A percentile compares a stretch with the other conserved stretches of the same genome.
phyloP scores from a whole-genome alignment of 805 yeast genomes.

The Kodamaea neixiangensis region DNA sequence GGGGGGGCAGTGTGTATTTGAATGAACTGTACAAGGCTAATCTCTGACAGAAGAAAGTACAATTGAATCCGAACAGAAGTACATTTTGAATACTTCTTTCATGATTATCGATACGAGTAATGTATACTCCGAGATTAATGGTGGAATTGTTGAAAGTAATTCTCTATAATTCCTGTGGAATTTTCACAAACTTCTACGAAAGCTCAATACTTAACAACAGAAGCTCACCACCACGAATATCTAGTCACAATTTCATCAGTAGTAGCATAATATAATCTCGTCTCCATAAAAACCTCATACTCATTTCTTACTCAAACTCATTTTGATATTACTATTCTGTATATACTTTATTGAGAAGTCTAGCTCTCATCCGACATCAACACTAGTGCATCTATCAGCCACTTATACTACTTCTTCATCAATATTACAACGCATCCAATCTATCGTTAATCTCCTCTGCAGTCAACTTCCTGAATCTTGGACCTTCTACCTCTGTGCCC shows the following conservation, averaged over 20 bases:
- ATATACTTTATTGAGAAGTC: background rate
- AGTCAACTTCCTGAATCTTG: conserved; percentile 81
- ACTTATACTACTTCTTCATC: background rate
- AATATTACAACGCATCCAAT: conserved; percentile 74
- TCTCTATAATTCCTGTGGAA: too few species aligned
- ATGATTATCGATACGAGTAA: too few species aligned
- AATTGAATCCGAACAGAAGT: too few species aligned
- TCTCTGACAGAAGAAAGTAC: too few species aligned
- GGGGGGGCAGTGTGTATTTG: too few species aligned
- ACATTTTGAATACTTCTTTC: too few species aligned
- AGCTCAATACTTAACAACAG: too few species aligned
- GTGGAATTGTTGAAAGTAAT: too few species aligned
- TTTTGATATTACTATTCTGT: background rate
- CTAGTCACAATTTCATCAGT: background rate
- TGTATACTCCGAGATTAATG: too few species aligned
- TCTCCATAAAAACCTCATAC: background rate
- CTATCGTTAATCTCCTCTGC: conserved; percentile 95
- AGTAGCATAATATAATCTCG: background rate
- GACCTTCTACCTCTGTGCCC: conserved; percentile 84
- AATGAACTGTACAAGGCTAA: too few species aligned
- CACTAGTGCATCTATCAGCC: background rate
- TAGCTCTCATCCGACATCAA: conserved; percentile 14
- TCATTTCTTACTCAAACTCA: background rate
- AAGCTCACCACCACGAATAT: too few species aligned
- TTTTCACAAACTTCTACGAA: too few species aligned